Evolutionary conservation across 306 rosid genomes (phyloP), one percentile per base, ranked within the genome.

Genomic region (Crotalaria pallida): DNA sequence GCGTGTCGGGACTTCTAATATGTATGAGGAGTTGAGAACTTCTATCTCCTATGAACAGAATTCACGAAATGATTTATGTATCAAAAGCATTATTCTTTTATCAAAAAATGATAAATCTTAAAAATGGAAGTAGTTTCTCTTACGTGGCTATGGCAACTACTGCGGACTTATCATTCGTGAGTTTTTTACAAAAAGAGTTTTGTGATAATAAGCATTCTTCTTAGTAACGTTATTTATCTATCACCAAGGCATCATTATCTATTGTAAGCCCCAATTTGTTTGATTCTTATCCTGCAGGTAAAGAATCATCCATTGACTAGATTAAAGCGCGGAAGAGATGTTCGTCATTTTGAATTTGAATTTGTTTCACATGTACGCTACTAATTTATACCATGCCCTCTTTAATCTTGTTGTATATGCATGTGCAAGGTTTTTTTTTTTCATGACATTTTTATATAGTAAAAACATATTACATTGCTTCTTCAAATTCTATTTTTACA

Each of bases 281-380:
- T 72, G 18, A 29, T 69, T 72, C 72, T 78, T 31, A 55, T 73
- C n/a, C 3, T 84, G 82, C 74, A 93, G 97, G 83, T 84, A 7
- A 90, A 81, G 77, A 93, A 90, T 73, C 90, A 82, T 66, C 87
- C 67, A 23, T 74, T 93, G 81, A 79, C 94, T 53, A 87, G 63
- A 77, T 79, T 83, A 76, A 86, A 79, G 69, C 62, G 67, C 48
- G 96, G 79, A 74, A 88, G 87, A 81, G 92, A 90, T 56, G 96
- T 90, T 69, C 89, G 88, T 57, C 94, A 90, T 87, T 81, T 87
- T 41, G 96, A 90, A 83, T 88, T 93, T 78, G 90, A n/a, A n/a
- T n/a, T n/a, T n/a, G n/a, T n/a, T n/a, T n/a, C n/a, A n/a, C n/a
- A n/a, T n/a, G n/a, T n/a, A n/a, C n/a, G n/a, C n/a, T n/a, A n/a